These are phyloP conservation scores for Anthoceros angustus DNA, from an alignment of 225 moss, liverwort and hornwort genomes.

Conservation along the genomic window DNA sequence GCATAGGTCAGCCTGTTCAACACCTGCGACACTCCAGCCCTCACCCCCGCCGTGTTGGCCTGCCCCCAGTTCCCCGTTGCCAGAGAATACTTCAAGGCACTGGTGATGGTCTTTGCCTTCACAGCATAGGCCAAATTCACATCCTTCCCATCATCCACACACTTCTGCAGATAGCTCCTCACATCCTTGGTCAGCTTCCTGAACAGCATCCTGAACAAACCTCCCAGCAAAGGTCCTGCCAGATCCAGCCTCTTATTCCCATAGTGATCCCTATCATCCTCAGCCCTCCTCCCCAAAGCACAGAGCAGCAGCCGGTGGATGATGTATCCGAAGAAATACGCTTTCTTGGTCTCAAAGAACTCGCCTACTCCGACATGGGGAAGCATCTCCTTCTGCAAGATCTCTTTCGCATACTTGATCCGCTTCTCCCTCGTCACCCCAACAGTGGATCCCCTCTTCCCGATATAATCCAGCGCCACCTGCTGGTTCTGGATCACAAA, in stretches of 20 bases:
- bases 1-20: slow-evolving; percentile 97
- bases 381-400: slow-evolving; percentile 97
- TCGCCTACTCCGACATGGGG: slow-evolving; percentile 98
- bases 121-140: slow-evolving; percentile 98
- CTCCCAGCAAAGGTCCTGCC: slow-evolving; percentile 96
- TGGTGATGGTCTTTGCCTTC: slow-evolving; percentile 98
- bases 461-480: slow-evolving; percentile 98
- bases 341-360: slow-evolving; percentile 96
- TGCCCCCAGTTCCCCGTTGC: slow-evolving; percentile 99
- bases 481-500: slow-evolving; percentile 98
- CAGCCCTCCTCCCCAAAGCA: slow-evolving; percentile 75
- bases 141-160: slow-evolving; percentile 98
- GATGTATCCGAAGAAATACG: slow-evolving; percentile 97
- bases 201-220: slow-evolving; percentile 92
- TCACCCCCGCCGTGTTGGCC: slow-evolving; percentile 94
- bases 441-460: slow-evolving; percentile 95
- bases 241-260: slow-evolving; percentile 96
- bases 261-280: slow-evolving; percentile 98
- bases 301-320: slow-evolving; percentile 87
- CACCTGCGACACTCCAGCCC: slow-evolving; percentile 92
- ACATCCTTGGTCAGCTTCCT: slow-evolving; percentile 97
- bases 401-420: slow-evolving; percentile 97
- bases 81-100: slow-evolving; percentile 93
- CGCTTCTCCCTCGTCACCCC: slow-evolving; percentile 97
- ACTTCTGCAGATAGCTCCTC: slow-evolving; percentile 91